Evolutionary conservation across 2,329 filamentous ascomycete genomes (phyloP).

Genomic region (Penicillium sp.): DNA sequence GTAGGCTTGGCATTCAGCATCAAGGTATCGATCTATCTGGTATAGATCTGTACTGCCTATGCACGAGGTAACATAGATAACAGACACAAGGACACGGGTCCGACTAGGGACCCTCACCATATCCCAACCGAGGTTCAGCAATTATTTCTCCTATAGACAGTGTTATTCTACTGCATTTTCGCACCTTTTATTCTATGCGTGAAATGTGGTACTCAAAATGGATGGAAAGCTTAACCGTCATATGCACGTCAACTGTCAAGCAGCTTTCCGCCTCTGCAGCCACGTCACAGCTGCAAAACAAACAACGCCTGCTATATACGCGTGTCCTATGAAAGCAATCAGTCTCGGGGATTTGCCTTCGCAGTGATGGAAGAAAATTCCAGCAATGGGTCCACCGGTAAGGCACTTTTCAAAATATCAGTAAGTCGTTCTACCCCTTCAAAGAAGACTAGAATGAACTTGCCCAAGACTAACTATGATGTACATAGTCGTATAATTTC

Average conservation of each 20-base stretch:
- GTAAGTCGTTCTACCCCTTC: not conserved
- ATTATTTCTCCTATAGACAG: too few species aligned
- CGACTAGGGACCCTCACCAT: too few species aligned
- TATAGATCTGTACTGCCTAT: too few species aligned
- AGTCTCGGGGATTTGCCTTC: constrained; percentile 7
- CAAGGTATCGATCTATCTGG: too few species aligned
- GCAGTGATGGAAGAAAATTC: too few species aligned
- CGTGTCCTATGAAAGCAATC: constrained; percentile 21
- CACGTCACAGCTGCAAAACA: constrained; percentile 15
- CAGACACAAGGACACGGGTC: too few species aligned
- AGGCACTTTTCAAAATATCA: constrained; percentile 15
- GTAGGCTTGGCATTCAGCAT: too few species aligned
- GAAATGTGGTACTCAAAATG: not conserved
- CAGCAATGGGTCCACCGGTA: constrained; percentile 29
- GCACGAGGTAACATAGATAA: too few species aligned
- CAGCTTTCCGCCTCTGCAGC: constrained; percentile 6
- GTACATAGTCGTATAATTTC: constrained; percentile 43
- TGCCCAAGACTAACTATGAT: constrained; percentile 30
- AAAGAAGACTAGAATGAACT: not conserved
- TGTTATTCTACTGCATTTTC: too few species aligned
- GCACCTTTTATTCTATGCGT: not conserved
- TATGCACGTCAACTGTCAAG: not conserved
- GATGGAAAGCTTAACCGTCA: not conserved
- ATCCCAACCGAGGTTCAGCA: too few species aligned
- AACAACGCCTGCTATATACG: constrained; percentile 18